phyloP scores from a whole-genome alignment of 495 filamentous ascomycete species.

The Penicillium paradoxum region DNA sequence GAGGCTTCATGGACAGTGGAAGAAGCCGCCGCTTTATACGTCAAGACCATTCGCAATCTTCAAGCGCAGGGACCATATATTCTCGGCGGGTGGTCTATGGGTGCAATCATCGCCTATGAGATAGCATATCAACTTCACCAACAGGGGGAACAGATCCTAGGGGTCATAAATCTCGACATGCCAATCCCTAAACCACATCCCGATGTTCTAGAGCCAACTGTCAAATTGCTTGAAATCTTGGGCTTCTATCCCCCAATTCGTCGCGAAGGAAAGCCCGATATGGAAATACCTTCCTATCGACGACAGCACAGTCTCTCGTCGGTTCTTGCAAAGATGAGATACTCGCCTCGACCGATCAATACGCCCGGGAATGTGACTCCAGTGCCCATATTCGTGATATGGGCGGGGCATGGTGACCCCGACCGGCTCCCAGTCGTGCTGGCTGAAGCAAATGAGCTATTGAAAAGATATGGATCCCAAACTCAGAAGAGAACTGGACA shows the following conservation, averaged over 20 bases:
- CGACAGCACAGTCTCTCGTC: slow-evolving; percentile 9
- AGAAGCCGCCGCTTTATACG: slow-evolving; percentile 9
- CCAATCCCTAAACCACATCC: not conserved
- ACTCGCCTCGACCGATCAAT: slow-evolving; percentile 13
- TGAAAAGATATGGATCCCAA: slow-evolving; percentile 9
- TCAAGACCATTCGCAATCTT: slow-evolving; percentile 8
- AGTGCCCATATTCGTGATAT: slow-evolving; percentile 14
- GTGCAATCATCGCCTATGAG: slow-evolving; percentile 11
- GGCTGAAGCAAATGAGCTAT: slow-evolving; percentile 7
- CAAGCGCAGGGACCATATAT: slow-evolving; percentile 12
- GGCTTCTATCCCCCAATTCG: slow-evolving; percentile 21
- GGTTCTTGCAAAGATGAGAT: slow-evolving; percentile 13
- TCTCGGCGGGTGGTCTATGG: slow-evolving; percentile 16
- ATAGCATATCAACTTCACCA: slow-evolving; percentile 8
- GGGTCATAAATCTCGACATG: slow-evolving; percentile 12
- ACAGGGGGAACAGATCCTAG: slow-evolving; percentile 10
- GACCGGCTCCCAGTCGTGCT: slow-evolving; percentile 9
- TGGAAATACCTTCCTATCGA: slow-evolving; percentile 10
- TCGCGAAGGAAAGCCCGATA: slow-evolving; percentile 7
- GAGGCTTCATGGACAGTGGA: slow-evolving; percentile 12
- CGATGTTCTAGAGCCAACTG: slow-evolving; percentile 1
- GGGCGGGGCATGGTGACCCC: slow-evolving; percentile 17
- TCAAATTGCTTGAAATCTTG: slow-evolving; percentile 22
- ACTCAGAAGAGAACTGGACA: slow-evolving; percentile 1
- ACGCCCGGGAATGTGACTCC: not conserved